Conservation (phyloP, 129 eudicot species). For the Flaveria bidentis region DNA sequence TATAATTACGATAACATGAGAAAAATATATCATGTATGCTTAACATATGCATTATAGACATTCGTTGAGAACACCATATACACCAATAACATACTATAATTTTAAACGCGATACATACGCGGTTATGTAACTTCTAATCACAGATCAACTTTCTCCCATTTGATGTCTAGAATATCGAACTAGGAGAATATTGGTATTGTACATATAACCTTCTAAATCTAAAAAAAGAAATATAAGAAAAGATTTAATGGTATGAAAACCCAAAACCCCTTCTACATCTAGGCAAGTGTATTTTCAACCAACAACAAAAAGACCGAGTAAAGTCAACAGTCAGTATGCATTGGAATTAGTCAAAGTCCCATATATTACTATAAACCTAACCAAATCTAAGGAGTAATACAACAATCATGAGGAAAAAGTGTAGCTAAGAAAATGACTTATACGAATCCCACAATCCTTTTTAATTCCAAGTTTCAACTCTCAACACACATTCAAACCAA, state of each 20-base stretch:
- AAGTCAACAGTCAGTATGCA: constrained; percentile 28
- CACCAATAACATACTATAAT: no score
- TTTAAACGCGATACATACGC: no score
- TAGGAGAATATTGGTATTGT: neutral
- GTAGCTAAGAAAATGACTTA: constrained; percentile 25
- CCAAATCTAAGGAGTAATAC: constrained; percentile 14
- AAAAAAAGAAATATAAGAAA: no score
- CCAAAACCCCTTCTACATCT: neutral
- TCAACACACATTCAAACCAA: constrained; percentile 10
- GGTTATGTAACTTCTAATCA: no score
- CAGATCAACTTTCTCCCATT: no score
- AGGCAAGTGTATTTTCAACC: constrained; percentile 1
- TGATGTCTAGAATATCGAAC: neutral
- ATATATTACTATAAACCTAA: constrained; percentile 9
- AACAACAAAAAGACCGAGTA: neutral
- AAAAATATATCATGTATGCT: no score
- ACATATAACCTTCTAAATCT: no score
- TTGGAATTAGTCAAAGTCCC: constrained; percentile 7
- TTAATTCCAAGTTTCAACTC: constrained; percentile 34
- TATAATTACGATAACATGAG: no score
- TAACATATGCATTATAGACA: no score
- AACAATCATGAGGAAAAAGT: constrained; percentile 16
- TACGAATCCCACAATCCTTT: constrained; percentile 34
- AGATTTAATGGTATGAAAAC: neutral
- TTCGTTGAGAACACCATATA: no score